Conservation (phyloP, 257 asterid genomes). For the Solanum habrochaites region DNA sequence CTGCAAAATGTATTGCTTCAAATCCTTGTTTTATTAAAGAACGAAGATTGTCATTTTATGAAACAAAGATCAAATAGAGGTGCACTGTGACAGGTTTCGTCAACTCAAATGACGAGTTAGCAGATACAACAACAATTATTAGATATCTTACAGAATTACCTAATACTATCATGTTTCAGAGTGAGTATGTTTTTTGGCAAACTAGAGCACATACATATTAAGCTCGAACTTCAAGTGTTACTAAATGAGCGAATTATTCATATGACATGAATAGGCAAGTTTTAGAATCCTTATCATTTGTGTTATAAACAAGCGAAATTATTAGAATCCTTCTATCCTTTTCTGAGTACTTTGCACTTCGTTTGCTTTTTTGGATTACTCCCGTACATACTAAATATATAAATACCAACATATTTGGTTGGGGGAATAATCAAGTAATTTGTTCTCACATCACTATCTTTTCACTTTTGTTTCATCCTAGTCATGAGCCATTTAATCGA, state of each 20-base stretch:
- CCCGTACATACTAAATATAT: background rate
- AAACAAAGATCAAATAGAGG: background rate
- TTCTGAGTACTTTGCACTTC: background rate
- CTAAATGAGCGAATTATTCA: background rate
- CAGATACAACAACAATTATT: background rate
- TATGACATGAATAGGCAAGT: background rate
- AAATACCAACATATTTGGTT: background rate
- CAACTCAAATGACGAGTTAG: background rate
- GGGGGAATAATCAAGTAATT: background rate
- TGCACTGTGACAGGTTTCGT: background rate
- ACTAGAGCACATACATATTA: background rate
- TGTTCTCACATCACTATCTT: background rate
- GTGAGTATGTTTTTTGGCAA: background rate
- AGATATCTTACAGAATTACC: background rate
- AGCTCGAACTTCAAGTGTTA: background rate
- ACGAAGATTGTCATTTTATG: background rate
- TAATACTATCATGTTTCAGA: background rate
- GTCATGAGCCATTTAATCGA: background rate
- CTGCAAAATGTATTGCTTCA: background rate
- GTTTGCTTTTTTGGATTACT: background rate
- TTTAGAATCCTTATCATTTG: background rate
- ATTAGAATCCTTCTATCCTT: background rate
- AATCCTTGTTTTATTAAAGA: background rate
- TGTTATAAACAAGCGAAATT: background rate
- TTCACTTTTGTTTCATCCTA: background rate